These are phyloP conservation scores for Globisporangium ultimum DNA, from an alignment of 352 stramenopile species.

Conservation along the genomic window DNA sequence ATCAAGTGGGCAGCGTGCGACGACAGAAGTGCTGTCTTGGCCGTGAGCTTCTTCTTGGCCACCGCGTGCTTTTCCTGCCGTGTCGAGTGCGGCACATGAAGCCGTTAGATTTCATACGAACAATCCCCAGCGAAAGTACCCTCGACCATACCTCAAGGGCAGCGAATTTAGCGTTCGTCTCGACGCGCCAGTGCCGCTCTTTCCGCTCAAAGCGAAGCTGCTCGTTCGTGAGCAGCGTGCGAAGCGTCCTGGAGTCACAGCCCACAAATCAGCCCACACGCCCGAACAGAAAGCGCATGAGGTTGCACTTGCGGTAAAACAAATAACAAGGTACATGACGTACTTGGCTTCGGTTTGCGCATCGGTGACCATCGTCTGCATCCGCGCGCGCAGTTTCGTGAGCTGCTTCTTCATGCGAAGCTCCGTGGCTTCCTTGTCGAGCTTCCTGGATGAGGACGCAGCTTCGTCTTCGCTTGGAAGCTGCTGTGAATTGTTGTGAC, in stretches of 20 bases:
- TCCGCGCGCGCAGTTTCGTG: conserved; percentile 40
- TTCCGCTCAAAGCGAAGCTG: conserved; percentile 29
- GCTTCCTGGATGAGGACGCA: conserved; percentile 18
- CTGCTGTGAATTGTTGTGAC: not conserved
- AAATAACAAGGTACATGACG: not conserved
- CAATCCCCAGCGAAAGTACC: not conserved
- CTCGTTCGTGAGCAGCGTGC: conserved; percentile 36
- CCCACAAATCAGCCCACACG: not conserved
- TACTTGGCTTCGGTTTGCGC: conserved; percentile 44
- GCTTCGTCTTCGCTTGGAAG: not conserved
- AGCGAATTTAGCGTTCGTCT: conserved; percentile 39
- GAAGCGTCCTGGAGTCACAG: conserved; percentile 27
- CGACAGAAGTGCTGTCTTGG: conserved; percentile 21
- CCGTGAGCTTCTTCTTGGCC: conserved; percentile 36
- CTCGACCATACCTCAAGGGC: conserved; percentile 22
- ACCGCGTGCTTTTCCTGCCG: conserved; percentile 34
- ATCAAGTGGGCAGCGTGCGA: conserved; percentile 37
- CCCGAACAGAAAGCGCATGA: too few relatives aligned
- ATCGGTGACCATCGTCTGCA: conserved; percentile 53
- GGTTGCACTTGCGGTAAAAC: too few relatives aligned
- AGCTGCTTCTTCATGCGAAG: conserved; percentile 34
- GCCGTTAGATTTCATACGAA: not conserved
- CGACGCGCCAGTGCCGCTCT: conserved; percentile 48
- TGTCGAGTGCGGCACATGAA: too few relatives aligned
- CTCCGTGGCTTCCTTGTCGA: conserved; percentile 23